phyloP scores from a whole-genome alignment of 2,329 filamentous ascomycete genomes.

The Herpotrichia juniperi region DNA sequence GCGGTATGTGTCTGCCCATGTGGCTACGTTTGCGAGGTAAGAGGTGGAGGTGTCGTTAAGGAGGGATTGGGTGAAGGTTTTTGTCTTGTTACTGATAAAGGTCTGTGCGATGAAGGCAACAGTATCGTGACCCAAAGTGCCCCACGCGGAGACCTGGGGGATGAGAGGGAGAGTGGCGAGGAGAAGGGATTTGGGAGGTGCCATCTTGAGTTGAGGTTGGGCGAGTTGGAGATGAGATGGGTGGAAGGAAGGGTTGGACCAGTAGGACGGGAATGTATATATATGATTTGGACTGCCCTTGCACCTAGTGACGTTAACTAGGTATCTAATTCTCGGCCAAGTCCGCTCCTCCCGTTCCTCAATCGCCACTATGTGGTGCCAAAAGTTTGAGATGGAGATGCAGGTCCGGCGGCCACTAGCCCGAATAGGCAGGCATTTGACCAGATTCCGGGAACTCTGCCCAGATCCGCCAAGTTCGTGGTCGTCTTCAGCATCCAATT shows the following conservation, averaged over 20 bases:
- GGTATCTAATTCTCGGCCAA: slow-evolving; percentile 25
- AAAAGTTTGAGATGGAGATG: slow-evolving; percentile 13
- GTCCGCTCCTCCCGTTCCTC: slow-evolving; percentile 35
- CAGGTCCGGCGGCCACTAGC: slow-evolving; percentile 29
- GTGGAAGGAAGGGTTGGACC: not conserved
- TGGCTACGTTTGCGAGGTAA: slow-evolving; percentile 59
- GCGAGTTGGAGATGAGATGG: not conserved
- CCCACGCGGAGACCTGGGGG: slow-evolving; percentile 53
- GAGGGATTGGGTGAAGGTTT: slow-evolving; percentile 50
- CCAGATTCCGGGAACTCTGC: slow-evolving; percentile 6
- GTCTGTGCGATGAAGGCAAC: slow-evolving; percentile 61
- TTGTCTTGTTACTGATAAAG: slow-evolving; percentile 52
- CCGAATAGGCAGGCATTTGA: slow-evolving; percentile 30
- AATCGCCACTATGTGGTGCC: slow-evolving; percentile 22
- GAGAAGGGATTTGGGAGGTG: slow-evolving; percentile 25
- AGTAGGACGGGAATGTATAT: not conserved
- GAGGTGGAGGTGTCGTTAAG: slow-evolving; percentile 51
- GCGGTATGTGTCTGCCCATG: slow-evolving; percentile 61
- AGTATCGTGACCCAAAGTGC: slow-evolving; percentile 59
- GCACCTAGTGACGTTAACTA: not conserved
- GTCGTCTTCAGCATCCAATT: slow-evolving; percentile 1
- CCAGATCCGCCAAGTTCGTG: slow-evolving; percentile 10
- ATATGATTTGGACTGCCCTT: not conserved
- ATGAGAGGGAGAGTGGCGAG: slow-evolving; percentile 31
- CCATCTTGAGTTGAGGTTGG: slow-evolving; percentile 22